Base-by-base conservation (phyloP, 352 stramenopile genomes). In the Phytophthora cryptogea region DNA sequence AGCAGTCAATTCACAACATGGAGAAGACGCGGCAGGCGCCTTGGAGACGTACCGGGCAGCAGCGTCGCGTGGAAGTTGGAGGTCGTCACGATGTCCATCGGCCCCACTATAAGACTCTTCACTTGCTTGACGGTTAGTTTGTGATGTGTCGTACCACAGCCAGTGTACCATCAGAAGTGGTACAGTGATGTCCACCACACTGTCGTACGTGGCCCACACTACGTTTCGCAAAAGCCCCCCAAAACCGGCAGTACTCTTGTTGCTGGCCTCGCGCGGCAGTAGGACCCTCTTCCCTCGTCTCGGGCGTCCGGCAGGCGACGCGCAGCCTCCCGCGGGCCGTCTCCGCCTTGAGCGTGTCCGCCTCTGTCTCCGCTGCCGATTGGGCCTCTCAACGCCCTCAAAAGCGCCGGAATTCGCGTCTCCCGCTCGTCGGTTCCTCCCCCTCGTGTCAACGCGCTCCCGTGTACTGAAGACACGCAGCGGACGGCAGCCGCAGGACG, bases 41-140 rank as follows among this genome's bases (percentile, higher is more conserved):
- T 10, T 2, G 1, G 3, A 7, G 8, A 59, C 68, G 74, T 44
- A 91, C 86, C 83, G 76, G 77, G 72, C 49, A 95, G 76, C 55
- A 95, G 63, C 60, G 86, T 95, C 36, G 86, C 86, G 67, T 95
- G 86, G 68, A 95, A 94, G 70, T 95, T 95, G 70, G 86, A 93
- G 35, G 86, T 95, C 43, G 86, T 94, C 27, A 95, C 84, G 52
- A 94, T 91, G 61, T 94, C 85, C 83, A 91, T 94, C 9, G 52
- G 20, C 13, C n/a, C 17, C 20, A 7, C 11, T 26, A 28, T 27
- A 26, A 13, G 26, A 27, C 27, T 35, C 45, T 39, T 30, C 14
- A 39, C 35, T 27, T 27, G 28, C 35, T 27, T 27, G 28, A n/a
- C 32, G 32, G 31, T 11, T 23, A 6, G 9, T n/a, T n/a, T n/a